A percentile compares a stretch with the other conserved stretches of the same genome.
These are phyloP conservation scores for Cicer judaicum DNA, from an alignment of 306 rosid genomes.

Conservation along the genomic window DNA sequence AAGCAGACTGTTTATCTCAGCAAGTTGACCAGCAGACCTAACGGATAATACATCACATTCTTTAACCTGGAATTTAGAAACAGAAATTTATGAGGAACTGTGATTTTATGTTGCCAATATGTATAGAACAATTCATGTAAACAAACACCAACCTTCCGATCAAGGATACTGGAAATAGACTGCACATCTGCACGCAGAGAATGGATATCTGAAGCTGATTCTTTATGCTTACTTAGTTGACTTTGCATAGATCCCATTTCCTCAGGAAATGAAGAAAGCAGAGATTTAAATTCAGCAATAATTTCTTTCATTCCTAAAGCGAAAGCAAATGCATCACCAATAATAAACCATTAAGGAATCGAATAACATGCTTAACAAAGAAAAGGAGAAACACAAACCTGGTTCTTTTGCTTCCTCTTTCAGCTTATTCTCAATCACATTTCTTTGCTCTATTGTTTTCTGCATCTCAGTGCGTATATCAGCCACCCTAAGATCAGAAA, in stretches of 20 bases:
- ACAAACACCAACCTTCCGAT: slow-evolving; percentile 74
- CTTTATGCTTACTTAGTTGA: slow-evolving; percentile 78
- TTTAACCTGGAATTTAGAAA: slow-evolving; percentile 59
- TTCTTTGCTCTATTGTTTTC: slow-evolving; percentile 66
- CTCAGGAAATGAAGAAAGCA: slow-evolving; percentile 93
- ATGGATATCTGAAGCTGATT: slow-evolving; percentile 86
- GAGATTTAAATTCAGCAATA: slow-evolving; percentile 77
- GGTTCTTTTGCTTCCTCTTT: slow-evolving; percentile 81
- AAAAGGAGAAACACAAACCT: slow-evolving; percentile 52
- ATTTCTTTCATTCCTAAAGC: slow-evolving; percentile 87
- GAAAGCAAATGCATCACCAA: slow-evolving; percentile 46
- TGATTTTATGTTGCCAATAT: slow-evolving; percentile 38
- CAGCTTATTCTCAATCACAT: slow-evolving; percentile 66
- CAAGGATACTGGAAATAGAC: slow-evolving; percentile 74
- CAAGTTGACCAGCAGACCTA: slow-evolving; percentile 64
- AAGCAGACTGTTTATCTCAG: slow-evolving; percentile 70
- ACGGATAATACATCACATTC: slow-evolving; percentile 66
- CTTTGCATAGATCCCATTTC: slow-evolving; percentile 91
- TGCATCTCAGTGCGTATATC: slow-evolving; percentile 69
- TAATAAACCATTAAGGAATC: slow-evolving; percentile 10
- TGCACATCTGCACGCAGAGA: slow-evolving; percentile 84
- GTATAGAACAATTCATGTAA: slow-evolving; percentile 5
- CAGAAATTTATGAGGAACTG: slow-evolving; percentile 32
- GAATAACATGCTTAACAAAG: slow-evolving; percentile 4
- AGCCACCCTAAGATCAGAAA: slow-evolving; percentile 66